A percentile compares a stretch with the other conserved stretches of the same genome.
phyloP scores from a whole-genome alignment of 1,139 yeast genomes.

The Pichia sp. region DNA sequence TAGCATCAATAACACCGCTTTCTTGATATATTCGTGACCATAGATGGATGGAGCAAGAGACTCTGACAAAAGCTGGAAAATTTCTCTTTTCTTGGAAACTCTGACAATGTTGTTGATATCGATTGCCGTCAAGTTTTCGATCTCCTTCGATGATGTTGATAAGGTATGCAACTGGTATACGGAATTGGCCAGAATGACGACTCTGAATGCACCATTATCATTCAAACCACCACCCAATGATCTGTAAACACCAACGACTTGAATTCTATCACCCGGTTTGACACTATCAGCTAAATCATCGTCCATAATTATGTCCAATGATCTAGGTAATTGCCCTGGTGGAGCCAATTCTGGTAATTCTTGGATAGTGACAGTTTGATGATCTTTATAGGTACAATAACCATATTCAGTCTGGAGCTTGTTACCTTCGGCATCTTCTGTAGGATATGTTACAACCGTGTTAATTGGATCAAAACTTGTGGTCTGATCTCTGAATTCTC shows the following conservation, averaged over 20 bases:
- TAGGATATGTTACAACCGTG: constrained; percentile 85
- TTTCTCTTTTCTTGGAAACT: constrained; percentile 56
- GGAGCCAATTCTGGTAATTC: constrained; percentile 98
- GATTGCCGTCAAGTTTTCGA: constrained; percentile 65
- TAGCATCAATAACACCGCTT: constrained; percentile 84
- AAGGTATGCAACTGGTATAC: constrained; percentile 84
- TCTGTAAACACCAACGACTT: constrained; percentile 88
- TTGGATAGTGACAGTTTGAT: constrained; percentile 87
- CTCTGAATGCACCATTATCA: constrained; percentile 63
- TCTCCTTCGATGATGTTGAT: constrained; percentile 77
- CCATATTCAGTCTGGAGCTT: constrained; percentile 89
- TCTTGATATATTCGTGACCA: constrained; percentile 86
- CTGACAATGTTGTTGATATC: constrained; percentile 86
- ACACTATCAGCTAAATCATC: constrained; percentile 89
- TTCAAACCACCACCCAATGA: constrained; percentile 77
- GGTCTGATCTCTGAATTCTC: constrained; percentile 91
- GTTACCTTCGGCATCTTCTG: constrained; percentile 88
- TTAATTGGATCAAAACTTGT: constrained; percentile 81
- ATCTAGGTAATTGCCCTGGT: constrained; percentile 94
- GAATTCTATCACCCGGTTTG: constrained; percentile 96
- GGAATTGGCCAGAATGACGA: constrained; percentile 79
- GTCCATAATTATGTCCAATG: constrained; percentile 83
- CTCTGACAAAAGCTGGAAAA: constrained; percentile 73
- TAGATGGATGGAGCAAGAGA: constrained; percentile 94
- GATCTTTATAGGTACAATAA: constrained; percentile 86